Percentiles rank a stretch among this genome's conserved stretches.
Conservation (phyloP, 192 early-diverging fungal species). For the Backusella tuberculispora region DNA sequence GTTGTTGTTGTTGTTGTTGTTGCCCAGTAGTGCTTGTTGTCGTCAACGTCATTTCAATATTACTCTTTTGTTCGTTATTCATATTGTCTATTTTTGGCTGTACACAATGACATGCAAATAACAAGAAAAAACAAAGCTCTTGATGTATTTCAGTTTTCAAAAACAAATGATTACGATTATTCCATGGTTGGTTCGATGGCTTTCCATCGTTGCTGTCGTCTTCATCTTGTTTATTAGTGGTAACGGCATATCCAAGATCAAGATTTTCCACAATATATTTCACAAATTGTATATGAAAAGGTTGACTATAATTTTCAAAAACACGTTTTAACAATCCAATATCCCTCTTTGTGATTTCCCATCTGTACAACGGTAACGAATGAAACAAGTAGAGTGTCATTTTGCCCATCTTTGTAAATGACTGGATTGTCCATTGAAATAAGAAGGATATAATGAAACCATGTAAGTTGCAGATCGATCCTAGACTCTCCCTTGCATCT, state of each 20-base stretch:
- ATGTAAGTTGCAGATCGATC: slow-evolving; percentile 41
- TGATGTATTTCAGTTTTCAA: slow-evolving; percentile 25
- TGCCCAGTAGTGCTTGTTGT: background rate
- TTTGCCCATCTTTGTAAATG: slow-evolving; percentile 42
- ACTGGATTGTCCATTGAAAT: slow-evolving; percentile 35
- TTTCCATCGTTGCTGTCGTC: background rate
- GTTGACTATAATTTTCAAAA: background rate
- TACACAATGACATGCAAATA: slow-evolving; percentile 18
- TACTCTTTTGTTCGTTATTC: background rate
- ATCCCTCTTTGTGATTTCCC: slow-evolving; percentile 39
- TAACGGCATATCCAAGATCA: slow-evolving; percentile 14
- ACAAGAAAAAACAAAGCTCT: slow-evolving; percentile 33
- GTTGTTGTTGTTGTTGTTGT: too few species aligned
- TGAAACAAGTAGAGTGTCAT: slow-evolving; percentile 53
- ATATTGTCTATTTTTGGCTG: slow-evolving; percentile 9
- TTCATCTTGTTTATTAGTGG: too few species aligned
- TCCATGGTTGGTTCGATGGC: slow-evolving; percentile 20
- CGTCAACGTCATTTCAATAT: background rate
- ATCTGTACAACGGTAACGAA: slow-evolving; percentile 43
- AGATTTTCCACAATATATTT: slow-evolving; percentile 33
- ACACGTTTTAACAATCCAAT: slow-evolving; percentile 36
- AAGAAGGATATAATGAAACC: slow-evolving; percentile 37
- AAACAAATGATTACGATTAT: slow-evolving; percentile 13
- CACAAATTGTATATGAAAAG: slow-evolving; percentile 18
- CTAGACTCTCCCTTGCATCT: slow-evolving; percentile 44